A percentile compares a stretch with the other conserved stretches of the same genome.
Conservation (phyloP, 169 alveolate genomes). For the Babesia bovis region DNA sequence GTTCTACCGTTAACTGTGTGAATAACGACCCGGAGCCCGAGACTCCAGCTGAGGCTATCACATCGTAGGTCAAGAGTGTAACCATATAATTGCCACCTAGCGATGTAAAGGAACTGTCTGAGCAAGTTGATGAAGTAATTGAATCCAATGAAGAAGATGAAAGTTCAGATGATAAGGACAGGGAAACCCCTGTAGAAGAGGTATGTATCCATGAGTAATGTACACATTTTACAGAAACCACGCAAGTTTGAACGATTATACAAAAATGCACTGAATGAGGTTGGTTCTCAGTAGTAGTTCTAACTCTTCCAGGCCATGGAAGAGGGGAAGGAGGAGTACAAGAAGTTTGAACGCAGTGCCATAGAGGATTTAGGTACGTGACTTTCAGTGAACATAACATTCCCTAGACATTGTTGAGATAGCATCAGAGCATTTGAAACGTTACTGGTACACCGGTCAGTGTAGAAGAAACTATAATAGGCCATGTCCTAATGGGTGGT, state of each 20-base stretch:
- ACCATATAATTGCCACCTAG: neutral
- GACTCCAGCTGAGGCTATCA: constrained; percentile 31
- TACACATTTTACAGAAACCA: neutral
- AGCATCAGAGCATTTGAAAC: constrained; percentile 57
- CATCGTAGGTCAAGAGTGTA: constrained; percentile 6
- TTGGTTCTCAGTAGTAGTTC: neutral
- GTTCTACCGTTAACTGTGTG: no score
- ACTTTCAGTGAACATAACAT: neutral
- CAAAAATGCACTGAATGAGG: constrained; percentile 20
- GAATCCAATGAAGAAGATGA: constrained; percentile 34
- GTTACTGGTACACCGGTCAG: constrained; percentile 53
- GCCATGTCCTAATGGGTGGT: constrained; percentile 58
- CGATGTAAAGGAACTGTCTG: constrained; percentile 40
- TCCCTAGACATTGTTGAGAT: constrained; percentile 31
- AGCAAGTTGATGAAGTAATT: constrained; percentile 34
- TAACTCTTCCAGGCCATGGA: constrained; percentile 26
- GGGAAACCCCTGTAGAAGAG: neutral
- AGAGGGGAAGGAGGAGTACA: constrained; percentile 26
- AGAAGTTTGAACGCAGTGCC: constrained; percentile 16
- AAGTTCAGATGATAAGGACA: neutral
- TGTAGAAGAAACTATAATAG: constrained; percentile 41
- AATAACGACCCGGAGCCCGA: constrained; percentile 3
- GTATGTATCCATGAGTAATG: neutral
- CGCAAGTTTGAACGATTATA: constrained; percentile 15
- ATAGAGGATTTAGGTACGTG: constrained; percentile 51